Base-by-base conservation (phyloP, 2,329 filamentous ascomycete species). In the Parascedosporium putredinis region DNA sequence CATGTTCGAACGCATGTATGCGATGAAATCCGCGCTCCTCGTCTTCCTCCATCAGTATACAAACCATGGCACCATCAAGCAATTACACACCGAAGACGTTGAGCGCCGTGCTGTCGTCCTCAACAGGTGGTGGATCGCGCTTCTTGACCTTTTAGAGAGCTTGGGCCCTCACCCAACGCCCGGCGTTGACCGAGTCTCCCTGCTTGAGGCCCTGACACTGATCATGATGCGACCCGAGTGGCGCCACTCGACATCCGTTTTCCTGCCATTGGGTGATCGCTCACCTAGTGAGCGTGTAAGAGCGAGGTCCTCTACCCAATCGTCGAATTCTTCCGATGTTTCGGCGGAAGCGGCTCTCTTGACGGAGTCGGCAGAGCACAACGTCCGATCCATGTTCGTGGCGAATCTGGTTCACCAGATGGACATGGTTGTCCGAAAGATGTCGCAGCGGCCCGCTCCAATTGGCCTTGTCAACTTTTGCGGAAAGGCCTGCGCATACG, bases 191-290 rank as follows among this genome's bases (percentile, higher is more conserved):
- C 76, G 88, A 27, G 87, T 88, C 1, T 76, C 81, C 2, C 79
- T 95, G 40, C 75, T 95, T 27, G 89, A 95, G 60, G 85, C 81
- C 4, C 76, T 86, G 20, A 81, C 84, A 45, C 79, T 84, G 49
- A 81, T 96, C 60, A 95, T 95, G 89, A 84, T 85, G 65, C 79
- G 90, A 44, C 81, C 84, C 0, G 90, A 96, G 67, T 96, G 90
- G 90, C 81, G 87, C 54, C 74, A 84, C 49, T 76, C 82, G 23
- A 85, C 84, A 0, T 81, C 81, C 3, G 78, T 75, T 18, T 83
- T 86, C 59, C 76, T 79, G 51, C 78, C 84, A 0, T 64, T 86
- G 24, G 68, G 66, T 10, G 76, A 82, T 38, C 78, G 80, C 44
- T 71, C 68, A 27, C 69, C 70, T 2, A 64, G 62, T 33, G 75